Conservation (phyloP, 1,139 yeast species). For the Blastobotrys indianensis region DNA sequence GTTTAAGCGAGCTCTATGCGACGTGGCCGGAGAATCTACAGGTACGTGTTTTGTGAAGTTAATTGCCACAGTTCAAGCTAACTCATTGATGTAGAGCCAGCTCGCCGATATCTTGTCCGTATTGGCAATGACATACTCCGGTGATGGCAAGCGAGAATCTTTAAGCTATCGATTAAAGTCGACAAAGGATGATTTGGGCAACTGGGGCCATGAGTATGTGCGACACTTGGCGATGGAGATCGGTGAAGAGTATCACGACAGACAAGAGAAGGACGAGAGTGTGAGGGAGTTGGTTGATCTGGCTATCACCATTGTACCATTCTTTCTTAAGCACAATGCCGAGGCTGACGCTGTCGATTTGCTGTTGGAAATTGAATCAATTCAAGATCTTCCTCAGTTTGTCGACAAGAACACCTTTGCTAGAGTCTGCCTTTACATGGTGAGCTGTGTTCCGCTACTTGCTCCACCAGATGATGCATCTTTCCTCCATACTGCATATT, state of each 20-base stretch:
- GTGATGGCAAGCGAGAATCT: constrained; percentile 74
- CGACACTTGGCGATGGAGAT: constrained; percentile 94
- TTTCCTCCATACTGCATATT: constrained; percentile 84
- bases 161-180: constrained; percentile 75
- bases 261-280: constrained; percentile 37
- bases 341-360: constrained; percentile 98
- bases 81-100: constrained; percentile 34
- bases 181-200: constrained; percentile 51
- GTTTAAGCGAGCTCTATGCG: constrained; percentile 58
- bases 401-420: constrained; percentile 81
- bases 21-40: constrained; percentile 47
- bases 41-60: not conserved
- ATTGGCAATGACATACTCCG: constrained; percentile 91
- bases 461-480: constrained; percentile 93
- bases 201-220: constrained; percentile 98
- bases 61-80: not conserved
- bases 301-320: constrained; percentile 77
- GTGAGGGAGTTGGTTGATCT: constrained; percentile 50
- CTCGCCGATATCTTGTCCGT: constrained; percentile 88
- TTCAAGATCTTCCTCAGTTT: constrained; percentile 73
- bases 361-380: constrained; percentile 78
- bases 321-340: constrained; percentile 89
- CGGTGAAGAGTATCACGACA: constrained; percentile 75
- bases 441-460: constrained; percentile 88
- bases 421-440: constrained; percentile 91